A percentile compares a stretch with the other conserved stretches of the same genome.
Conservation (phyloP, 495 filamentous ascomycete genomes). For the Chaetomidium leptoderma region DNA sequence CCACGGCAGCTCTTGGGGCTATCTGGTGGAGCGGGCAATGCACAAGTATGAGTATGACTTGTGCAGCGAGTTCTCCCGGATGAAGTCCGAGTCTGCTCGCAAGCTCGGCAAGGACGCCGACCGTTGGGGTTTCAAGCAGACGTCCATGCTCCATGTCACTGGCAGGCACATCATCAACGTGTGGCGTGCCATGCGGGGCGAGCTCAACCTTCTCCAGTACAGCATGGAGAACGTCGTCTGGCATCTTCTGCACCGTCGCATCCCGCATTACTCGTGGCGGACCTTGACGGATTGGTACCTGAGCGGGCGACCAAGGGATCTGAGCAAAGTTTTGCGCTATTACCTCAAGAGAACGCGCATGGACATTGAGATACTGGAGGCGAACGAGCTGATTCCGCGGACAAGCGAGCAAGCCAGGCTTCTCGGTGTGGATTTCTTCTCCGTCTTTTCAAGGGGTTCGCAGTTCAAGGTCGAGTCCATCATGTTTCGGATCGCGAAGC, state of each 20-base stretch:
- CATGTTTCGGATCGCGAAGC: conserved; percentile 98
- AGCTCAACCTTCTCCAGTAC: conserved; percentile 86
- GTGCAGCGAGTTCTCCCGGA: conserved; percentile 83
- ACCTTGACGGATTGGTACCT: conserved; percentile 79
- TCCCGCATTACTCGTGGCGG: conserved; percentile 78
- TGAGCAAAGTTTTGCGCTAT: conserved; percentile 74
- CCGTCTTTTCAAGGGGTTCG: conserved; percentile 86
- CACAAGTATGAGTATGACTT: conserved; percentile 85
- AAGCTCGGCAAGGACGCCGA: conserved; percentile 81
- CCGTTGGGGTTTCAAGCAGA: conserved; percentile 88
- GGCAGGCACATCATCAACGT: conserved; percentile 96
- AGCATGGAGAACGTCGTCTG: conserved; percentile 96
- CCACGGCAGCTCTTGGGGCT: conserved; percentile 90
- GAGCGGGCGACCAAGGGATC: conserved; percentile 59
- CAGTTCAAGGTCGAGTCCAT: conserved; percentile 98
- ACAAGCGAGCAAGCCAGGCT: conserved; percentile 94
- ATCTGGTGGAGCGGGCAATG: conserved; percentile 83
- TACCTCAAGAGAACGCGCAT: conserved; percentile 72
- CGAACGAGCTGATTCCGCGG: conserved; percentile 80
- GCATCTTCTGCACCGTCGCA: conserved; percentile 83
- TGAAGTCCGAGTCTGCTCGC: conserved; percentile 75
- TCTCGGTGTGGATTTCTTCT: conserved; percentile 92
- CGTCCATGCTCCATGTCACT: conserved; percentile 79
- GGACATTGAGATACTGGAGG: conserved; percentile 84
- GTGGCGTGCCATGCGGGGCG: conserved; percentile 91